Conservation (phyloP, 805 yeast genomes). For the Brettanomyces sp. region DNA sequence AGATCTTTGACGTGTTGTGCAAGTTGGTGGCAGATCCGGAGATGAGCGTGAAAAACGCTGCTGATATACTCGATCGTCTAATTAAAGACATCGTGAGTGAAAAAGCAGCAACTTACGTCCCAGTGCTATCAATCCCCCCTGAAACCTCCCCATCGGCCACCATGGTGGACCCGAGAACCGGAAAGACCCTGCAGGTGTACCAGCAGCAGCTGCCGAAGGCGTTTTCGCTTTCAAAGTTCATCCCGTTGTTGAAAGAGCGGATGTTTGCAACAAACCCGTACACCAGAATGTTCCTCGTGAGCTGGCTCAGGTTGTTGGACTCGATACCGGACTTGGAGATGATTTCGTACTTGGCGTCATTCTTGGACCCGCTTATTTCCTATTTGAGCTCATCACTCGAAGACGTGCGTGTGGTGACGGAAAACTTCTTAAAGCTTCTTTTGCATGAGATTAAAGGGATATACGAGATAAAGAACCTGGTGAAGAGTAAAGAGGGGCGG, state of each 20-base stretch:
- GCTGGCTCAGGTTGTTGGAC: conserved; percentile 89
- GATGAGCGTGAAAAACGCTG: conserved; percentile 87
- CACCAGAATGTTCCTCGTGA: conserved; percentile 82
- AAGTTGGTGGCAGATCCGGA: conserved; percentile 86
- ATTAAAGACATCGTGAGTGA: conserved; percentile 93
- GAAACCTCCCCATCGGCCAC: conserved; percentile 31
- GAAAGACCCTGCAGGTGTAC: conserved; percentile 51
- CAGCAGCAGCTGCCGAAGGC: conserved; percentile 54
- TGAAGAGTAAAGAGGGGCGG: conserved; percentile 24
- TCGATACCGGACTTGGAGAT: conserved; percentile 88
- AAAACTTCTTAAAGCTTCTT: conserved; percentile 62
- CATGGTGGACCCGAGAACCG: conserved; percentile 41
- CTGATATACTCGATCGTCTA: conserved; percentile 81
- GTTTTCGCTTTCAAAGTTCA: conserved; percentile 77
- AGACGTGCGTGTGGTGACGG: conserved; percentile 83
- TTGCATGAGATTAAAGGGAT: conserved; percentile 73
- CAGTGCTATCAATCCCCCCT: conserved; percentile 40
- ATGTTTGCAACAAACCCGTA: conserved; percentile 89
- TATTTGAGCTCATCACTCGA: conserved; percentile 76
- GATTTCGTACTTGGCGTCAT: conserved; percentile 79
- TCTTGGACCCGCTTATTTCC: conserved; percentile 72
- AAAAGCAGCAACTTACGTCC: conserved; percentile 80
- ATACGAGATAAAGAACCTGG: conserved; percentile 53
- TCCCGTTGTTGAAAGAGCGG: conserved; percentile 84
- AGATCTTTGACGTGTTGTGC: conserved; percentile 87